Base-by-base conservation (phyloP, 192 early-diverging fungal genomes). In the Phycomyces nitens region DNA sequence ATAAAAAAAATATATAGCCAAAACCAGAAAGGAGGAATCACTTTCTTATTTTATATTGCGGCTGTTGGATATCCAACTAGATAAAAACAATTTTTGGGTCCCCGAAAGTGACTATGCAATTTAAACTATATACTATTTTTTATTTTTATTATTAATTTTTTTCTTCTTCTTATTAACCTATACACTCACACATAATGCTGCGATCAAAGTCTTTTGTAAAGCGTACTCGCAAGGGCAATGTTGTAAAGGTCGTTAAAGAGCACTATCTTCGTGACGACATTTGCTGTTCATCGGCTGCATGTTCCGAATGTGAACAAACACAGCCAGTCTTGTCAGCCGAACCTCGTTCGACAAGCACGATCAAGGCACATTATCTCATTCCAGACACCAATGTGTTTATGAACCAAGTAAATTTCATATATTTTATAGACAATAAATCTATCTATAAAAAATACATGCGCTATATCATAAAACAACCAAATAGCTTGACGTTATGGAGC, bases 261-360 rank as follows among this genome's bases (percentile, higher is more conserved):
- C 95, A 97, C 69, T 99, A 97, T 75, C 75, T 97, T 26, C 87
- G 95, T 44, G 94, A 99, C 70, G 97, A 99, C 78, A 94, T 99
- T 60, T 76, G 80, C 42, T 99, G 97, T 72, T 90, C 88, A 1
- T 72, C 84, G 1, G 66, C 80, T 24, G 68, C 59, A 9, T 95
- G 94, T 67, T 71, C 70, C 20, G 53, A 16, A 8, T 89, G 87
- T 63, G 62, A 55, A 26, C 79, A 80, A 66, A 62, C 44, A 58
- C 56, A 23, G 7, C 54, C 69, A 1, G 69, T 82, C 12, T 79
- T 88, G 39, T 82, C 74, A 42, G 65, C 65, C 0, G 60, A 52
- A 14, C 87, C 87, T 0, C 79, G 79, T 58, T 56, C 80, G 69
- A 80, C 87, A 27, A 67, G 73, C 15, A 44, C 76, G 18, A 79